Evolutionary conservation across 129 eudicot genomes (phyloP).

Genomic region (Solidago caesia): DNA sequence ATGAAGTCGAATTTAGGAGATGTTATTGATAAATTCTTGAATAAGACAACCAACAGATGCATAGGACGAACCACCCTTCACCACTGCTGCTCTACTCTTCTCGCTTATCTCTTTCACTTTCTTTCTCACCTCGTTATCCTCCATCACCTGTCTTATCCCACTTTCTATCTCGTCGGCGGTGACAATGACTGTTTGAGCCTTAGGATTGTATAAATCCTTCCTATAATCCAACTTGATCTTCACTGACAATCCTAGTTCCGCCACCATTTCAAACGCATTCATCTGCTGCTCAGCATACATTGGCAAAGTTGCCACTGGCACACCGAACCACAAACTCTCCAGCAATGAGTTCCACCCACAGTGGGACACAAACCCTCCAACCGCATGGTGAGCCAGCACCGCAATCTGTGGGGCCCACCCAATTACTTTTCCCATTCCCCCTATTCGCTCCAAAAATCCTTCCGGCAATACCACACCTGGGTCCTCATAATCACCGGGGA

Average conservation of each 20-base stretch:
- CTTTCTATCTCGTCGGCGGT: conserved; percentile 26
- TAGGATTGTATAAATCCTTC: background rate
- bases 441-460: conserved; percentile 38
- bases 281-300: conserved; percentile 44
- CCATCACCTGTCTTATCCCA: conserved; percentile 34
- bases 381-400: conserved; percentile 31
- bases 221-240: conserved; percentile 30
- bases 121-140: conserved; percentile 4
- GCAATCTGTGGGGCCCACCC: conserved; percentile 46
- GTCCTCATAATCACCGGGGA: conserved; percentile 17
- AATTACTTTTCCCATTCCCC: conserved; percentile 24
- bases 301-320: conserved; percentile 41
- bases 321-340: conserved; percentile 43
- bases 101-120: conserved; percentile 32
- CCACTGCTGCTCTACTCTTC: conserved; percentile 30
- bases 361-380: conserved; percentile 43
- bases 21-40: conserved; percentile 10
- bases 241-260: conserved; percentile 39
- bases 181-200: conserved; percentile 1
- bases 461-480: conserved; percentile 22
- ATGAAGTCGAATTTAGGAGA: background rate
- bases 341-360: conserved; percentile 40
- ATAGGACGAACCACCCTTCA: conserved; percentile 37
- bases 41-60: conserved; percentile 25
- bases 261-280: conserved; percentile 43